phyloP scores from a whole-genome alignment of 1,284 basidiomycete species.

The Neolentinus lepideus region DNA sequence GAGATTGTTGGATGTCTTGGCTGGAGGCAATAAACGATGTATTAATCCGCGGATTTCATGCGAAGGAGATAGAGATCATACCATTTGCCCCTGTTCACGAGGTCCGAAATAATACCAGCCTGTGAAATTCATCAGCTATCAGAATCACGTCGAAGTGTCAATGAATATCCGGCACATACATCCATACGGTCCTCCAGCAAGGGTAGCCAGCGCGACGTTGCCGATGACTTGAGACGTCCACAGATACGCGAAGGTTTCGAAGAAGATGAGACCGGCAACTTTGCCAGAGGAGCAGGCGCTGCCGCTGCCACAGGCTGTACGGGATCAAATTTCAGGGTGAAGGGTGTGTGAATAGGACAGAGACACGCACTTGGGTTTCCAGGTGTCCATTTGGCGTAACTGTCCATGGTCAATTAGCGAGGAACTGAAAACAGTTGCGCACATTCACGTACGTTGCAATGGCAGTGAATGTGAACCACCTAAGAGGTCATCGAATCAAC shows the following conservation, averaged over 20 bases:
- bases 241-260: conserved; percentile 74
- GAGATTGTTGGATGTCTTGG: conserved; percentile 67
- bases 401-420: conserved; percentile 17
- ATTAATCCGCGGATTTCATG: too few species aligned
- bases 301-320: conserved; percentile 29
- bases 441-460: conserved; percentile 51
- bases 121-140: conserved; percentile 12
- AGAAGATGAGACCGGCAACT: conserved; percentile 70
- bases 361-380: conserved; percentile 48
- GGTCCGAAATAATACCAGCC: conserved; percentile 75
- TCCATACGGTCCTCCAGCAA: conserved; percentile 68
- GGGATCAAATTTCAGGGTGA: not conserved
- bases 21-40: too few species aligned
- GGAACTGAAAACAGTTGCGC: conserved; percentile 4
- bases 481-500: conserved; percentile 15
- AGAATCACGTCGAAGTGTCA: not conserved
- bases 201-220: conserved; percentile 74
- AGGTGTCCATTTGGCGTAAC: conserved; percentile 74
- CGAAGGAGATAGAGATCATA: conserved; percentile 17
- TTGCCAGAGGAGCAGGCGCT: conserved; percentile 43
- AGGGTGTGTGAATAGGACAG: conserved; percentile 10
- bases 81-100: conserved; percentile 53
- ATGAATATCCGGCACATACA: conserved; percentile 24
- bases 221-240: conserved; percentile 79
- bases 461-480: conserved; percentile 64